Evolutionary conservation across 345 rosid species (phyloP), one percentile per base, ranked within the genome.

Genomic region (Hevea brasiliensis): DNA sequence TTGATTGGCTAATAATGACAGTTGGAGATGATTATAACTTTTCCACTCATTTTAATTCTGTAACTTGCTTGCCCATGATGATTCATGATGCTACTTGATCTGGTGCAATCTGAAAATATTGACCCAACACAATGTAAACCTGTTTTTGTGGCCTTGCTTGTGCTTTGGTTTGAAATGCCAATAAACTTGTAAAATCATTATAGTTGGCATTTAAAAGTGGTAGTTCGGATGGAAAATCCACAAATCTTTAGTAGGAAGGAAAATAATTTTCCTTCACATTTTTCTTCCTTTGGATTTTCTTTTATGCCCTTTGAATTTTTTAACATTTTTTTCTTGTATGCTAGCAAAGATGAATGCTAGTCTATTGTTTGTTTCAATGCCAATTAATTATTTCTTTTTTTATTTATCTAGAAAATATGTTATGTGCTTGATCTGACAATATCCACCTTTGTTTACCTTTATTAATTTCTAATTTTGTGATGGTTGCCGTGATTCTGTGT

Each of bases 401-500:
- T n/a, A n/a, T n/a, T n/a, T n/a, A n/a, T n/a, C n/a, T n/a, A n/a
- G n/a, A n/a, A n/a, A n/a, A n/a, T n/a, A n/a, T n/a, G n/a, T 10
- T 9, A 10, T 56, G n/a, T 12, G n/a, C 27, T 51, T 35, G 50
- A 40, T 3, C 26, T 23, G 21, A 55, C 7, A 48, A 14, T 13
- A 47, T 26, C 57, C 5, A 40, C 61, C 8, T 54, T 3, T 18
- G 32, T 50, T 51, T 17, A 3, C 21, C n/a, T 50, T 17, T 12
- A 44, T 55, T 4, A 6, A 20, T 42, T 26, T 59, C 64, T 57
- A 21, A 6, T 14, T 73, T 54, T 26, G 21, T 2, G 21, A 51
- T 24, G 44, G n/a, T 63, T 64, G 61, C 58, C 54, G 48, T 54
- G 37, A 26, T 72, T 53, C 26, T 70, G 54, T 79, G 4, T 69